Evolutionary conservation across 805 yeast genomes (phyloP).

Genomic region (Candida sonorensis): DNA sequence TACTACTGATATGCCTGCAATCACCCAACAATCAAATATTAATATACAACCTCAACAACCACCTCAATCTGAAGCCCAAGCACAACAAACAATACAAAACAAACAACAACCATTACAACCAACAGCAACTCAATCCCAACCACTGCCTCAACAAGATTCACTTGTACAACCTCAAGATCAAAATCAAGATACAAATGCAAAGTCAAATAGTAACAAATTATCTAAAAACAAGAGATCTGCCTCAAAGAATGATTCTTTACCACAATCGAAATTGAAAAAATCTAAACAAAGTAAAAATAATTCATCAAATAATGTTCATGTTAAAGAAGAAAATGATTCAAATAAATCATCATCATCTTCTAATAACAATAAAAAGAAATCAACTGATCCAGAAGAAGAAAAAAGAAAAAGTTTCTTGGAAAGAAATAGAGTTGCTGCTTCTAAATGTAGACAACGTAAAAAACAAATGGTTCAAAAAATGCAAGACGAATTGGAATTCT

Average conservation of each 20-base stretch:
- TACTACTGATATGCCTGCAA: too few species aligned
- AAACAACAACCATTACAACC: slow-evolving; percentile 5
- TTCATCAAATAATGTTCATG: neutral
- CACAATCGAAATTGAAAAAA: too few species aligned
- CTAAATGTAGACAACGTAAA: slow-evolving; percentile 93
- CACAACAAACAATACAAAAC: slow-evolving; percentile 2
- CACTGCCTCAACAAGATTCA: neutral
- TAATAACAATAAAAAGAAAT: too few species aligned
- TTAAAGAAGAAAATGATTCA: neutral
- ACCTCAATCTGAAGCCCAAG: neutral
- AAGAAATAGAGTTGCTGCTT: slow-evolving; percentile 91
- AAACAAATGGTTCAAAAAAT: slow-evolving; percentile 80
- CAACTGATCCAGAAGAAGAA: slow-evolving; percentile 68
- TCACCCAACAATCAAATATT: neutral
- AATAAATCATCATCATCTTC: slow-evolving; percentile 21
- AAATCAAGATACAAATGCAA: too few species aligned
- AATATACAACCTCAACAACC: neutral
- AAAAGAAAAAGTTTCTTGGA: slow-evolving; percentile 80
- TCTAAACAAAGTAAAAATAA: too few species aligned
- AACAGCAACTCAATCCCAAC: neutral
- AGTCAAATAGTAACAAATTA: too few species aligned
- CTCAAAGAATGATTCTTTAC: too few species aligned
- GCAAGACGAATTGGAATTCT: slow-evolving; percentile 71
- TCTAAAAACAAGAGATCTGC: too few species aligned
- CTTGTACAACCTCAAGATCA: too few species aligned